Conservation (phyloP, 2,329 filamentous ascomycete genomes). For the Ophiocordyceps camponoti-rufipedis region DNA sequence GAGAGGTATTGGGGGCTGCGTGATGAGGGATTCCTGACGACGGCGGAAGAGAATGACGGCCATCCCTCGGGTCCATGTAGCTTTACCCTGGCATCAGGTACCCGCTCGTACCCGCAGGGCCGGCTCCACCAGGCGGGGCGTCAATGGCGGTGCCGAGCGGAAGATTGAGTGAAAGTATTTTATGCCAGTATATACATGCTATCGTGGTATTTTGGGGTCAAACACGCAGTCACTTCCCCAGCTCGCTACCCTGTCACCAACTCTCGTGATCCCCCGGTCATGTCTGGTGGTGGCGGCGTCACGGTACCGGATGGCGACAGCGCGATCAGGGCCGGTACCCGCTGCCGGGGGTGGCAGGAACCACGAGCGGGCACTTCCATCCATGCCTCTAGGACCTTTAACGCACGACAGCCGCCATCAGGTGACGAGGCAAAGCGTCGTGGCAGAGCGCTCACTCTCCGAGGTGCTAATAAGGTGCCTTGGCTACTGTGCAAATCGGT, state of each 20-base stretch:
- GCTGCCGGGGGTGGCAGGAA: background rate
- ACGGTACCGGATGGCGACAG: background rate
- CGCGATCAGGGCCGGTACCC: background rate
- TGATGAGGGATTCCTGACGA: background rate
- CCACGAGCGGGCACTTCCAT: too few species aligned
- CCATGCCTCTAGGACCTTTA: too few species aligned
- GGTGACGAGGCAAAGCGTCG: background rate
- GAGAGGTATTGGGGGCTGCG: background rate
- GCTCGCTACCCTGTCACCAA: background rate
- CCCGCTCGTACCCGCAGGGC: background rate
- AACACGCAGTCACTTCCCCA: background rate
- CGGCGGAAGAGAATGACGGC: background rate
- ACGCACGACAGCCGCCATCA: background rate
- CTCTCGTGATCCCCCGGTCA: background rate
- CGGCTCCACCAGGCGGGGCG: background rate
- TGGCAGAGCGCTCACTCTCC: background rate
- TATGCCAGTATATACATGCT: background rate
- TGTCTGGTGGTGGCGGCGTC: background rate
- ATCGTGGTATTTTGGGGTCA: background rate
- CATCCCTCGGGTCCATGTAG: background rate
- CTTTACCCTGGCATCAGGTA: background rate
- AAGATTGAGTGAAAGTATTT: background rate
- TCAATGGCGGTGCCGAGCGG: background rate
- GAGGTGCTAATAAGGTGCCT: background rate
- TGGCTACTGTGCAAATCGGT: background rate